Evolutionary conservation across 306 rosid genomes (phyloP), one percentile per base, ranked within the genome.

Genomic region (Abrus pulchellus): DNA sequence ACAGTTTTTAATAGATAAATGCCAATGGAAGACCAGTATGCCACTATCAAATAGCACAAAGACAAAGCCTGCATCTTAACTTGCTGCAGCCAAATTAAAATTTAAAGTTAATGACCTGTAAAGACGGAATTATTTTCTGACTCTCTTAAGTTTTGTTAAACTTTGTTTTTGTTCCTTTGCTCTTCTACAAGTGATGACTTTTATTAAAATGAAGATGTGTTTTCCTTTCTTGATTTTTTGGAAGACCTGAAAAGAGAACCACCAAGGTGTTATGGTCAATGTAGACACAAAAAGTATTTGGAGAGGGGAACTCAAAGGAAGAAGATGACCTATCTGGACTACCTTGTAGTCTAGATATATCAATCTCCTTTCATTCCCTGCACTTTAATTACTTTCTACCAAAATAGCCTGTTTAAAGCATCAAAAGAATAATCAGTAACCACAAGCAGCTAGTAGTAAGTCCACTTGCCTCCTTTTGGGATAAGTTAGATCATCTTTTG

Each of bases 401-500:
- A 53, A 77, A 72, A 72, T 65, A 65, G 61, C 49, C 6, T 29
- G 20, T 69, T 33, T 57, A 76, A 52, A 79, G 80, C 83, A 59
- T 5, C 48, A 72, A 7, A 77, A 71, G 41, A 50, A 81, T 54
- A 38, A 52, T 48, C 55, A 43, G 75, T 54, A 70, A 76, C 40
- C 52, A 7, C 56, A 77, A 40, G 57, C 30, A 82, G 79, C 68
- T 50, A 9, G n/a, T 48, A 74, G 14, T 69, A 76, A 64, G 60
- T 78, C 57, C 57, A 77, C 90, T 85, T 85, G 87, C 97, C 92
- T 88, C 68, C 80, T 86, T 50, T 56, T 40, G 61, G 47, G 50
- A 72, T 74, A 74, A 53, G 83, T 61, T 36, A 83, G 72, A 69
- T 65, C 66, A 59, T 77, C 72, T 10, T 80, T 34, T 13, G 82